These are phyloP conservation scores for Sporobolomyces pararoseus DNA, from an alignment of 768 basidiomycete genomes.

Conservation along the genomic window DNA sequence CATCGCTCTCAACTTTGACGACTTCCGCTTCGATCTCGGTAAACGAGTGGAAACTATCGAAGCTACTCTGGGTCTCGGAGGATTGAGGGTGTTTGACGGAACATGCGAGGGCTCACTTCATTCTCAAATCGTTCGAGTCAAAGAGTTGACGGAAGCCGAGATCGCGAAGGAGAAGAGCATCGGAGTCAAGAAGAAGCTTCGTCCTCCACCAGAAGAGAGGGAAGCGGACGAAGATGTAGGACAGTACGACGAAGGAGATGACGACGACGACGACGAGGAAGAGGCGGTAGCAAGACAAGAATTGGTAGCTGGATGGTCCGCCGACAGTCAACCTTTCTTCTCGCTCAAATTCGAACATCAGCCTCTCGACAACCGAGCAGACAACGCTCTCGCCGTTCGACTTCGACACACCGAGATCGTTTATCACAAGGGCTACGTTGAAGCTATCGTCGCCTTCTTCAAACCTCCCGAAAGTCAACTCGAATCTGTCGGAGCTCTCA, in stretches of 20 bases:
- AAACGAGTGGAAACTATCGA: slow-evolving; percentile 86
- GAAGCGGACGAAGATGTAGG: slow-evolving; percentile 36
- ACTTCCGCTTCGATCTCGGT: slow-evolving; percentile 74
- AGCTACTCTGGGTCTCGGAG: slow-evolving; percentile 74
- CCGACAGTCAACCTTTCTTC: slow-evolving; percentile 62
- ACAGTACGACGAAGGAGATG: slow-evolving; percentile 24
- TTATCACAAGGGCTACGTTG: slow-evolving; percentile 88
- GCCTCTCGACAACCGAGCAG: slow-evolving; percentile 84
- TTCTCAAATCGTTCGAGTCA: slow-evolving; percentile 84
- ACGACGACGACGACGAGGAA: slow-evolving; percentile 48
- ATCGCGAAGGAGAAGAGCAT: slow-evolving; percentile 38
- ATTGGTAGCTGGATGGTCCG: slow-evolving; percentile 14
- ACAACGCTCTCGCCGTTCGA: slow-evolving; percentile 78
- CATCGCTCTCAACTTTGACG: slow-evolving; percentile 79
- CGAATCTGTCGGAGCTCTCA: slow-evolving; percentile 87
- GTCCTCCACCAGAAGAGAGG: slow-evolving; percentile 36
- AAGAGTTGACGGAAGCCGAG: slow-evolving; percentile 50
- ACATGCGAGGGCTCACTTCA: slow-evolving; percentile 74
- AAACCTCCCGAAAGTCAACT: slow-evolving; percentile 89
- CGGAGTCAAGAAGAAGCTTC: slow-evolving; percentile 45
- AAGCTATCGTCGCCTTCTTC: slow-evolving; percentile 85
- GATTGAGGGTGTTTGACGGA: slow-evolving; percentile 85
- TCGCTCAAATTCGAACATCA: slow-evolving; percentile 85
- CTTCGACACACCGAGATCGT: slow-evolving; percentile 82
- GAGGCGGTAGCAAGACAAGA: slow-evolving; percentile 30